phyloP scores from a whole-genome alignment of 1,284 basidiomycete species.

The Tausonia pullulans region DNA sequence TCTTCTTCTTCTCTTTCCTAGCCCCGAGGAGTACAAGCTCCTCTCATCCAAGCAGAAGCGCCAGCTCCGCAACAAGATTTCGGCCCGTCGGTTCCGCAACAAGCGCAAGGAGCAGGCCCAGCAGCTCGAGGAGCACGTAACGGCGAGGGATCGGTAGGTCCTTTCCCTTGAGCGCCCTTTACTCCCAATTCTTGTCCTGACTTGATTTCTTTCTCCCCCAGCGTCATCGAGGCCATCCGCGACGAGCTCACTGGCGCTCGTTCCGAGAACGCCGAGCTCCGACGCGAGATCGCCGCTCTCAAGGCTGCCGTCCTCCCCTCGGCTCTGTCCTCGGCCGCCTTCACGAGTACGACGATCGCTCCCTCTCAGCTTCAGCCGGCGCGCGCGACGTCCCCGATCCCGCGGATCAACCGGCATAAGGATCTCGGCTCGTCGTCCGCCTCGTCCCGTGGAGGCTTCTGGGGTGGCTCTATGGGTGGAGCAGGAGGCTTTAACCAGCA shows the following conservation, averaged over 20 bases:
- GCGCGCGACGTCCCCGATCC: constrained; percentile 26
- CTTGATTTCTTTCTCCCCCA: constrained; percentile 16
- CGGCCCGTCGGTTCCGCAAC: constrained; percentile 86
- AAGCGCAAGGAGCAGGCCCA: constrained; percentile 91
- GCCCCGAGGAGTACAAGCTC: constrained; percentile 89
- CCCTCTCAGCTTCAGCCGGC: constrained; percentile 35
- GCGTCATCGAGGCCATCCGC: constrained; percentile 75
- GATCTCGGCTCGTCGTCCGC: constrained; percentile 48
- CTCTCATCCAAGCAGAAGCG: constrained; percentile 92
- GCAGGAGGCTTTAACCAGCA: constrained; percentile 51
- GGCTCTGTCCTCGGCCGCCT: constrained; percentile 29
- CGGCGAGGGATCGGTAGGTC: constrained; percentile 57
- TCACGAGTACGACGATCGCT: constrained; percentile 26
- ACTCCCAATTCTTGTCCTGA: too few species aligned
- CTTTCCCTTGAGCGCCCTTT: too few species aligned
- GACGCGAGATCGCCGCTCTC: constrained; percentile 66
- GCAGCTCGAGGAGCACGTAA: constrained; percentile 85
- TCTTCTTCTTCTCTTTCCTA: constrained; percentile 35
- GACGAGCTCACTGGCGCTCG: constrained; percentile 67
- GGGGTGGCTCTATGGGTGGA: constrained; percentile 51
- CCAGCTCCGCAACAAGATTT: constrained; percentile 93
- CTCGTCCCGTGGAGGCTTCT: constrained; percentile 49
- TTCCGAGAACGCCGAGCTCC: constrained; percentile 70
- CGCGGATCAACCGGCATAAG: constrained; percentile 66
- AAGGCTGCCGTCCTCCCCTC: constrained; percentile 59